A percentile compares a stretch with the other conserved stretches of the same genome.
Conservation (phyloP, 140 eudicot species). For the Erigeron philadelphicus region DNA sequence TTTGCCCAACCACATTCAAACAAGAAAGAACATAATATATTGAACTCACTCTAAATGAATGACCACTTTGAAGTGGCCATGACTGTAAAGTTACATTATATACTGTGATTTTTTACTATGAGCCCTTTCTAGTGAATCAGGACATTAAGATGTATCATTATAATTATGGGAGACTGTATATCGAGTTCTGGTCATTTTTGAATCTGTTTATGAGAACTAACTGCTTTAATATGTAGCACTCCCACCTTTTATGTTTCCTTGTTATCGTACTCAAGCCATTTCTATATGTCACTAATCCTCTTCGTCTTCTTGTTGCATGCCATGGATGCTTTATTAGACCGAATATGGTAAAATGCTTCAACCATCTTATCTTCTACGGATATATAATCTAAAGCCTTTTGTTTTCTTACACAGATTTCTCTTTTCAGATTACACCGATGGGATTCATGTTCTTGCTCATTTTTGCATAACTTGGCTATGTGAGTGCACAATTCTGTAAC, state of each 20-base stretch:
- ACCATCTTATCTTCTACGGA: conserved; percentile 15
- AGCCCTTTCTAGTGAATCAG: no score
- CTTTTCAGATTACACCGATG: conserved; percentile 68
- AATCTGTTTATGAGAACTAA: not conserved
- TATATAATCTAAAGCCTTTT: conserved; percentile 1
- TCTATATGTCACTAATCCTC: conserved; percentile 25
- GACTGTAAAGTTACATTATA: no score
- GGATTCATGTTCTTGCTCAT: conserved; percentile 82
- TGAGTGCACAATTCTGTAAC: conserved; percentile 48
- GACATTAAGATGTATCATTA: no score
- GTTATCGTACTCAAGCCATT: conserved; percentile 1
- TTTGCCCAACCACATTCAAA: no score
- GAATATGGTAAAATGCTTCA: conserved; percentile 51
- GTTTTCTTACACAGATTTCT: conserved; percentile 17
- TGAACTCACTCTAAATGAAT: no score
- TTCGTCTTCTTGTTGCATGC: conserved; percentile 38
- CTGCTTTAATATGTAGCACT: not conserved
- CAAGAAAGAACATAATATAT: no score
- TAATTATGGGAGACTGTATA: not conserved
- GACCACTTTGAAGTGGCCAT: no score
- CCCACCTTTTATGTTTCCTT: not conserved
- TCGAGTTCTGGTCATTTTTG: not conserved
- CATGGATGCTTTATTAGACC: conserved; percentile 56
- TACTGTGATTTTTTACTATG: no score
- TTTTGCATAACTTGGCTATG: conserved; percentile 87